Evolutionary conservation across 1,284 basidiomycete genomes (phyloP).

Genomic region (Sanghuangporus baumii): DNA sequence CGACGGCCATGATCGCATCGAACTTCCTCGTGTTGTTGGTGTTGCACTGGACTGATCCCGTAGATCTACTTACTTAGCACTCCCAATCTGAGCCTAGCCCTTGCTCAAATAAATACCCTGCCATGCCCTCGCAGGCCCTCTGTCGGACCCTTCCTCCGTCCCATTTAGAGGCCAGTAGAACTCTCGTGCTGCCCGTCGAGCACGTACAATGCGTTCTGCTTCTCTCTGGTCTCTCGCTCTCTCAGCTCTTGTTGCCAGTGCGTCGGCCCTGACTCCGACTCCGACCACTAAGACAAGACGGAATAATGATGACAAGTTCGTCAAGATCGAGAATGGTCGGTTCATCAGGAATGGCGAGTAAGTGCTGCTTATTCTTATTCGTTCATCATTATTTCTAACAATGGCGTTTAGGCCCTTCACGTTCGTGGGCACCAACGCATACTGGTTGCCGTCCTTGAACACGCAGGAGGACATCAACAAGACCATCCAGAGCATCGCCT

Average conservation of each 20-base stretch:
- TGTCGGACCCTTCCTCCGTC: not conserved
- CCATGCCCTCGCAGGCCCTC: not conserved
- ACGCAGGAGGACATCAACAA: constrained; percentile 25
- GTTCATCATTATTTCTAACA: constrained; percentile 3
- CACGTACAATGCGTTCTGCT: not conserved
- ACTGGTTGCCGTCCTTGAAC: constrained; percentile 29
- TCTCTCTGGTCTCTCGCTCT: not conserved
- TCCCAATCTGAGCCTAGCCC: not conserved
- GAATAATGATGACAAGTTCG: constrained; percentile 29
- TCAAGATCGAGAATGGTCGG: constrained; percentile 35
- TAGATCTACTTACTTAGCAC: no score
- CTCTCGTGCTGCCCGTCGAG: not conserved
- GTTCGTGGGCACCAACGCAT: constrained; percentile 61
- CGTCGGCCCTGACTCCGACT: constrained; percentile 17
- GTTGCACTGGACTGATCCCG: not conserved
- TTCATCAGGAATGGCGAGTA: constrained; percentile 49
- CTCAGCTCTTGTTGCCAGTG: not conserved
- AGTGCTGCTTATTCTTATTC: constrained; percentile 12
- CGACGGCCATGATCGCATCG: not conserved
- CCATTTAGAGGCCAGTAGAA: not conserved
- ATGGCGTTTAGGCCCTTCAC: constrained; percentile 37
- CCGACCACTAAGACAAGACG: constrained; percentile 18
- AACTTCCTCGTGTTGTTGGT: not conserved
- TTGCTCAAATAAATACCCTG: not conserved
- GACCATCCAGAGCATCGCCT: constrained; percentile 24